Evolutionary conservation across 371 early-diverging fungal genomes (phyloP).

Genomic region (Funneliformis caledonium): DNA sequence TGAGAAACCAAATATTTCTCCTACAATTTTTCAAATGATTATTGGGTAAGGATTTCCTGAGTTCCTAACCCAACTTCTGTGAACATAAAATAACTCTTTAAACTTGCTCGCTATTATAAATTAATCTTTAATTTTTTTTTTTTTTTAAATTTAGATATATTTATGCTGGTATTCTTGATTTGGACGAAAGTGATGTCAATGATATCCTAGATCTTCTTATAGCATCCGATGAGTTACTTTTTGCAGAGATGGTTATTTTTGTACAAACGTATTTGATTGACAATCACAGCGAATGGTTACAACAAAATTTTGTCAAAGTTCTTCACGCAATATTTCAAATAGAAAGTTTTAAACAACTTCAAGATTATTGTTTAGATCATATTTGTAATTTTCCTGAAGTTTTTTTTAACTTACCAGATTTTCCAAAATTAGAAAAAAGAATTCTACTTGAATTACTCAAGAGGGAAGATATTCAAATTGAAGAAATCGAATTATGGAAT

Average conservation of each 20-base stretch:
- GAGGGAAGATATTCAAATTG: conserved; percentile 8
- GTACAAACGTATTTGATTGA: not conserved
- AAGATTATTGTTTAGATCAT: conserved; percentile 23
- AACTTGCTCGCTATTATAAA: not conserved
- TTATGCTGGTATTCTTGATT: not conserved
- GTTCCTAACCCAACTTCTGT: no score
- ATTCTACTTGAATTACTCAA: not conserved
- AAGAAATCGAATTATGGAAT: conserved; percentile 31
- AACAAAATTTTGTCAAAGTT: conserved; percentile 15
- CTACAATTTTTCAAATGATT: conserved; percentile 10
- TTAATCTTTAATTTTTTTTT: not conserved
- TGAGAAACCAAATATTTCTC: conserved; percentile 21
- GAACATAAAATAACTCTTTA: no score
- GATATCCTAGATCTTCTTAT: not conserved
- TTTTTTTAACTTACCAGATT: conserved; percentile 3
- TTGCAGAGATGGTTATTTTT: not conserved
- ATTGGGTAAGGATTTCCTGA: not conserved
- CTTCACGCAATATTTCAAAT: not conserved
- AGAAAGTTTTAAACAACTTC: conserved; percentile 20
- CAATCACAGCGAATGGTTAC: conserved; percentile 6
- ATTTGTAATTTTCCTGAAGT: not conserved
- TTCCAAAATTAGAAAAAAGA: not conserved
- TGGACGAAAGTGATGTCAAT: not conserved
- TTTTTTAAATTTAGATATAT: conserved; percentile 2
- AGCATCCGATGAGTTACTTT: conserved; percentile 18